A percentile compares a stretch with the other conserved stretches of the same genome.
Conservation (phyloP, 2,329 filamentous ascomycete species). For the Epichloe gansuensis region DNA sequence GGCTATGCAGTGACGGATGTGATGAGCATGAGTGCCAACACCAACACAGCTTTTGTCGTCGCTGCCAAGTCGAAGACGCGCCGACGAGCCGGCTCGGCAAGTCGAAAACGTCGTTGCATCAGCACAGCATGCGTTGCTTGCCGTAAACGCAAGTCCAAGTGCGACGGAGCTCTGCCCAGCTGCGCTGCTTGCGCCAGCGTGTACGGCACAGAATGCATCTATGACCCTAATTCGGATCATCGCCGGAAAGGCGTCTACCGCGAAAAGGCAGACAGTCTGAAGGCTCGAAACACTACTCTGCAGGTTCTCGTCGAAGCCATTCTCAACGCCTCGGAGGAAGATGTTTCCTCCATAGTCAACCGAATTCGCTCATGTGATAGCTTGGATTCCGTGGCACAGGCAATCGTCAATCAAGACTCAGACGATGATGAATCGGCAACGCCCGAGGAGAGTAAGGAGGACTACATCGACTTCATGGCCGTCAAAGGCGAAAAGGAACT, state of each 20-base stretch:
- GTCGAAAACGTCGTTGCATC: slow-evolving; percentile 61
- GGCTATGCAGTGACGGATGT: not conserved
- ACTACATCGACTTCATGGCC: slow-evolving; percentile 27
- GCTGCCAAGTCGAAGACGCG: slow-evolving; percentile 36
- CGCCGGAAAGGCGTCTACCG: slow-evolving; percentile 94
- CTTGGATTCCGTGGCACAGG: slow-evolving; percentile 43
- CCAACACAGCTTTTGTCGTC: slow-evolving; percentile 10
- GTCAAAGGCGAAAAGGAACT: slow-evolving; percentile 62
- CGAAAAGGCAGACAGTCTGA: slow-evolving; percentile 79
- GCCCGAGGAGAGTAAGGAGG: slow-evolving; percentile 26
- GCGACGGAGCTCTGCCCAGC: slow-evolving; percentile 80
- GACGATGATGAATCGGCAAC: slow-evolving; percentile 9
- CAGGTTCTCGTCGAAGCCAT: slow-evolving; percentile 91
- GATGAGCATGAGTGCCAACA: not conserved
- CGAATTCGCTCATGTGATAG: slow-evolving; percentile 79
- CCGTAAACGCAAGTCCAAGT: slow-evolving; percentile 71
- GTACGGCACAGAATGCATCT: slow-evolving; percentile 81
- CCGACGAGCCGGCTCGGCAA: slow-evolving; percentile 33
- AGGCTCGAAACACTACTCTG: slow-evolving; percentile 75
- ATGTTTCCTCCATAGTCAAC: slow-evolving; percentile 68
- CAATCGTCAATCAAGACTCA: slow-evolving; percentile 34
- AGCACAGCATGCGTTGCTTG: slow-evolving; percentile 79
- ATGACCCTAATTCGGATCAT: slow-evolving; percentile 93
- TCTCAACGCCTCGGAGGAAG: slow-evolving; percentile 79
- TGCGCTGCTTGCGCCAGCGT: slow-evolving; percentile 95